These are phyloP conservation scores for Trypanosoma melophagium DNA, from an alignment of 208 protist species.

Conservation along the genomic window DNA sequence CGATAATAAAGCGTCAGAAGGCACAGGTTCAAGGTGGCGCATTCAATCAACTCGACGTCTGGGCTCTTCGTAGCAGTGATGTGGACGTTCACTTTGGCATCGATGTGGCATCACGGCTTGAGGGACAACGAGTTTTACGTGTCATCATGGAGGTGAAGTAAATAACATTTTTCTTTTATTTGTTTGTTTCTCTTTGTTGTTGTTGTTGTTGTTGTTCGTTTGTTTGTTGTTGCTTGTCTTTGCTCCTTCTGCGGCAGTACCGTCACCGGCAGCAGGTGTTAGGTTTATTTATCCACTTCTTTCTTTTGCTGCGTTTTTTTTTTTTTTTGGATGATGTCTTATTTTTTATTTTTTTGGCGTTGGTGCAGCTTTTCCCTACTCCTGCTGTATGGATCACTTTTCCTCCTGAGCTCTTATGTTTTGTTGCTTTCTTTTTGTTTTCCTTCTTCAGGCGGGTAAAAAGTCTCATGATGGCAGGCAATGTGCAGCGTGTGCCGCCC, in stretches of 20 bases:
- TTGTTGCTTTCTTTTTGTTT: no score
- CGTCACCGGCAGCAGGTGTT: no score
- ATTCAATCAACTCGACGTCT: slow-evolving; percentile 32
- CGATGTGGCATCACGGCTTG: slow-evolving; percentile 30
- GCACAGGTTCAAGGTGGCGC: not conserved
- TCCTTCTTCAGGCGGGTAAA: no score
- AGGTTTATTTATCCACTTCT: no score
- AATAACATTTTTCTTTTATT: slow-evolving; percentile 11
- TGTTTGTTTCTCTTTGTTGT: not conserved
- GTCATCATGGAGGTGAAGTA: slow-evolving; percentile 19
- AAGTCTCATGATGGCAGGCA: not conserved
- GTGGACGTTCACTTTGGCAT: not conserved
- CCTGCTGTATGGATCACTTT: not conserved
- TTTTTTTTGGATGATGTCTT: slow-evolving; percentile 1
- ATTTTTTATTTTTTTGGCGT: no score
- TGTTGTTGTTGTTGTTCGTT: not conserved
- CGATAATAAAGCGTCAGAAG: slow-evolving; percentile 53
- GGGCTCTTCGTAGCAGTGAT: slow-evolving; percentile 18
- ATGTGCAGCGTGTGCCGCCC: slow-evolving; percentile 1
- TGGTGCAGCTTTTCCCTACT: not conserved
- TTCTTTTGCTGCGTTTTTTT: slow-evolving; percentile 9
- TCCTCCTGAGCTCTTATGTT: not conserved
- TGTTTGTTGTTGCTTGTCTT: not conserved
- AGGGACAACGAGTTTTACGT: slow-evolving; percentile 30
- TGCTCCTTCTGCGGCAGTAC: not conserved